Conservation (phyloP, 208 protist species). For the Leishmania tropica region DNA sequence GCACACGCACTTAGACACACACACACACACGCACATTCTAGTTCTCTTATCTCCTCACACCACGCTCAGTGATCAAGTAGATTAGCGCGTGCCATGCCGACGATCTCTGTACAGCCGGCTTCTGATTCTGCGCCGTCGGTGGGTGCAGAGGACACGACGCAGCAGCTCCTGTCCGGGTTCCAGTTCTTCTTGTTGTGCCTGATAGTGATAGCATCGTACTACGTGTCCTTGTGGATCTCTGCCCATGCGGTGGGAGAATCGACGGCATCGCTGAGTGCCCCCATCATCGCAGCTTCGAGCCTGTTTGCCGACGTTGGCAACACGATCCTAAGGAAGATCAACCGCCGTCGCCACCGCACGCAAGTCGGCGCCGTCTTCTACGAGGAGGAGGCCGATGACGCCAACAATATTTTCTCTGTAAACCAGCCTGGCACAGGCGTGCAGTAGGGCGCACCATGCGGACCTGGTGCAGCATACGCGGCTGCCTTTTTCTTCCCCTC, state of each 20-base stretch:
- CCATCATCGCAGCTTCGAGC: conserved; percentile 25
- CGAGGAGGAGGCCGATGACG: conserved; percentile 21
- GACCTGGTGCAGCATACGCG: background rate
- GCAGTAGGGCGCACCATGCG: background rate
- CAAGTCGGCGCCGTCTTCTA: conserved; percentile 23
- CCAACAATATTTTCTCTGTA: conserved; percentile 22
- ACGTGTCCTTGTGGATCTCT: conserved; percentile 52
- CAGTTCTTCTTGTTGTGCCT: conserved; percentile 61
- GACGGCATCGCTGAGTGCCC: conserved; percentile 39
- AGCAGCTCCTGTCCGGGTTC: conserved; percentile 48
- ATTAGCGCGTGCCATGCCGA: background rate
- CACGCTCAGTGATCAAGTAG: background rate
- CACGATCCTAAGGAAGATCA: conserved; percentile 27
- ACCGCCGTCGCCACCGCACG: conserved; percentile 31
- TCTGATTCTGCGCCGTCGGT: background rate
- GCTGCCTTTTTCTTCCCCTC: background rate
- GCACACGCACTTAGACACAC: background rate
- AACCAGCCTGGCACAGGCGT: conserved; percentile 28
- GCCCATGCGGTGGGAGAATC: conserved; percentile 59
- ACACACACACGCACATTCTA: background rate
- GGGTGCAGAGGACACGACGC: background rate
- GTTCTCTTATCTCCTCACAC: background rate
- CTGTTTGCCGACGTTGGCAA: conserved; percentile 29
- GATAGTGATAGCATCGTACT: conserved; percentile 51
- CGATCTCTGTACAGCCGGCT: background rate